Base-by-base conservation (phyloP, 2,329 filamentous ascomycete species). In the Diaporthe batatas region DNA sequence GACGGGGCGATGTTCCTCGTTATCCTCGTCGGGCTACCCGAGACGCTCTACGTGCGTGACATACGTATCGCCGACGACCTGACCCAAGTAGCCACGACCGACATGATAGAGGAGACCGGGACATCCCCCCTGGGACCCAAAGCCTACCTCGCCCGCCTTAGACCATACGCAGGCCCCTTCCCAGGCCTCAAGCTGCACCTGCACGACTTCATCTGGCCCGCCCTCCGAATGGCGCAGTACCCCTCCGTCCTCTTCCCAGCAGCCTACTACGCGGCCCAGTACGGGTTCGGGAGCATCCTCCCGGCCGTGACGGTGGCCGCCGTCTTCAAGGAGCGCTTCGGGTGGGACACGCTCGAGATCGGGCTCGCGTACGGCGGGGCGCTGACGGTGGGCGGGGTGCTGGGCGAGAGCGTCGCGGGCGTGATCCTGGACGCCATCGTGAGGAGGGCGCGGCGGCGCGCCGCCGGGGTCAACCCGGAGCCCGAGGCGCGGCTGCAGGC, bases 251-350 rank as follows among this genome's bases (percentile, higher is more conserved):
- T 80, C 10, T 79, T 81, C 68, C 78, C 80, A 1, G 78, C 77
- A 2, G 70, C 80, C 6, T 81, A 81, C 69, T 81, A 80, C 70
- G 75, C 75, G 16, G 75, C 78, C 8, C 76, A 78, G 72, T 81
- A 80, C 70, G 79, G 78, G 29, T 81, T 80, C 69, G 77, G 78
- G 11, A 77, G 77, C 36, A 80, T 81, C 47, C 75, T 81, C 12
- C 78, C 79, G 12, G 80, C 80, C 18, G 80, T 81, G 3, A 81
- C 80, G 3, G 79, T 79, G 23, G 78, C 79, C 11, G 76, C 77
- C 44, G 79, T 80, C 32, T 81, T 81, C 73, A 68, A 75, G 11
- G 71, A 76, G 55, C 72, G 73, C n/a, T 81, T 80, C 73, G 75
- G 76, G 54, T 81, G 78, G 78, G 76, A 78, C 54, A 78, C 79